These are phyloP conservation scores for Laburnicola sp. DNA, from an alignment of 2,329 filamentous ascomycete species.

Conservation along the genomic window DNA sequence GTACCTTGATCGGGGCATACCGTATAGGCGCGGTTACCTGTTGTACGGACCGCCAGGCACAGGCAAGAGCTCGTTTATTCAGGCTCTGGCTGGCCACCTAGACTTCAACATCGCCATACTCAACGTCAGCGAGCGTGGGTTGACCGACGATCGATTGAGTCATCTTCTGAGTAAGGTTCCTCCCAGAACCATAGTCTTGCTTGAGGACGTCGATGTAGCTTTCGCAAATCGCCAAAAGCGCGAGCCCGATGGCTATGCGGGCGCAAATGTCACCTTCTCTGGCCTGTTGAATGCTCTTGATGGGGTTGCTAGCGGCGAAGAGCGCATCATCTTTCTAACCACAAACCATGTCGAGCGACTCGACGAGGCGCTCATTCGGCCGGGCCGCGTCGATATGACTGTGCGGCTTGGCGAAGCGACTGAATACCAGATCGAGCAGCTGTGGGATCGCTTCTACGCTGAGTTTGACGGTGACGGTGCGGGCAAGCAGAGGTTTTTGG, in stretches of 20 bases:
- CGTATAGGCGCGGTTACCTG: slow-evolving; percentile 86
- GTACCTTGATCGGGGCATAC: slow-evolving; percentile 94
- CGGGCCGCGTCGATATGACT: slow-evolving; percentile 92
- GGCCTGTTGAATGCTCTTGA: slow-evolving; percentile 74
- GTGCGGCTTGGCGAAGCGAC: slow-evolving; percentile 87
- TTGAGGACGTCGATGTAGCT: slow-evolving; percentile 91
- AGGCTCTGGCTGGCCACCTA: slow-evolving; percentile 87
- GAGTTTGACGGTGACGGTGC: slow-evolving; percentile 70
- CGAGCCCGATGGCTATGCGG: slow-evolving; percentile 80
- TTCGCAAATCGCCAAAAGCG: slow-evolving; percentile 79
- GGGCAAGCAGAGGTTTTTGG: slow-evolving; percentile 70
- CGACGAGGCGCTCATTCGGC: slow-evolving; percentile 85
- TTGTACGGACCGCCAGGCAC: slow-evolving; percentile 88
- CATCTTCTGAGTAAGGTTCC: slow-evolving; percentile 85
- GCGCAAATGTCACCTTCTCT: slow-evolving; percentile 90
- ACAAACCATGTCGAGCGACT: slow-evolving; percentile 92
- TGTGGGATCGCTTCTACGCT: slow-evolving; percentile 96
- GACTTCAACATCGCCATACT: slow-evolving; percentile 92
- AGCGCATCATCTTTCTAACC: slow-evolving; percentile 90
- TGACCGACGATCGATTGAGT: slow-evolving; percentile 87
- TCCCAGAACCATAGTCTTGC: slow-evolving; percentile 75
- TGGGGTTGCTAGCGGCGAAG: slow-evolving; percentile 91
- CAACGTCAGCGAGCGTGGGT: slow-evolving; percentile 84
- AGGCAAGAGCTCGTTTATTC: slow-evolving; percentile 95
- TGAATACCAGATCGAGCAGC: slow-evolving; percentile 76